Base-by-base conservation (phyloP, 2,329 filamentous ascomycete genomes). In the Fusarium citri region DNA sequence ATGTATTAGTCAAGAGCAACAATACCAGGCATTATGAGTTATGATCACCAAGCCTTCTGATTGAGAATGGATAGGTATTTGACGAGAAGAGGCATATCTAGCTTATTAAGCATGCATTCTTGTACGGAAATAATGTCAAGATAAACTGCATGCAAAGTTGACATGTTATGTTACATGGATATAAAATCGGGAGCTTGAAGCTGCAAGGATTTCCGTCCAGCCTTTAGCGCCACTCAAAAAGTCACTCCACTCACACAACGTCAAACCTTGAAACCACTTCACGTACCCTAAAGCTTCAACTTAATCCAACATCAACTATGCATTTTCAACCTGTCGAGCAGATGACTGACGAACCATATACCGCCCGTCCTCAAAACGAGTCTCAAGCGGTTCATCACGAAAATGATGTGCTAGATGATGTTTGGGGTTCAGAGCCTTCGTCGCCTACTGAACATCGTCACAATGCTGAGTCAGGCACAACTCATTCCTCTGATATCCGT, bases 401-500 rank as follows among this genome's bases (percentile, higher is more conserved):
- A 45, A 74, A 76, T 42, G 74, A 78, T 60, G 71, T 74, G 23
- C 61, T 82, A 8, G 80, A 81, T 48, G 80, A 82, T 54, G 78
- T 82, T 45, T 82, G 80, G 67, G 79, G 78, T 26, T 75, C 74
- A 3, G 73, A 56, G 7, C 66, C 76, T 8, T 59, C 72, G 2
- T 74, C 77, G 20, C 69, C 70, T 14, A 60, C 58, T 20, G 65
- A 56, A 16, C 59, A 68, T 26, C 26, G 37, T 18, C 41, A 66
- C 26, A 59, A 40, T 1, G 31, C 57, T 28, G 61, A 48, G 8
- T 61, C 66, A 28, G 49, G 62, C 43, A 46, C 63, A n/a, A 42
- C 69, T 54, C 83, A 88, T 56, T 83, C 82, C 31, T 87, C 83
- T 76, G 94, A 97, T 73, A 87, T 96, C 53, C 89, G 87, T 22